phyloP scores from a whole-genome alignment of 2,329 filamentous ascomycete species.

The Aspergillus carbonarius region DNA sequence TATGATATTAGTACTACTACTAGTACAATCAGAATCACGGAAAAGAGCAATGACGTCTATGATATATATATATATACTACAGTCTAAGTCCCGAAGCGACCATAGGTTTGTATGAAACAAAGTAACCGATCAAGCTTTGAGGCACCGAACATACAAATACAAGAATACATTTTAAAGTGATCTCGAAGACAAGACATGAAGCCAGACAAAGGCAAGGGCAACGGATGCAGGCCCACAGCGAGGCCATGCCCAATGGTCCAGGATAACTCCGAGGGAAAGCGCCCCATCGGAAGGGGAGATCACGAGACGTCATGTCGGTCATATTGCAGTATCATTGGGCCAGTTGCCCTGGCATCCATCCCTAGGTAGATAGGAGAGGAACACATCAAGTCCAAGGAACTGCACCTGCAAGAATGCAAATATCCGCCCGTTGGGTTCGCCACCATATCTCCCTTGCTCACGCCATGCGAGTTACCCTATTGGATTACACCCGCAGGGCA shows the following conservation, averaged over 20 bases:
- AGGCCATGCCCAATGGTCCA: background rate
- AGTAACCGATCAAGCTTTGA: background rate
- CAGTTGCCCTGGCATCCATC: conserved; percentile 10
- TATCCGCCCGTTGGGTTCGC: background rate
- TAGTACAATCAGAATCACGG: background rate
- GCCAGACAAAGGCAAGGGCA: background rate
- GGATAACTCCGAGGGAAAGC: background rate
- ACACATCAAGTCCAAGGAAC: background rate
- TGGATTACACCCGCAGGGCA: conserved; percentile 1
- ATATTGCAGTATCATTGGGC: background rate
- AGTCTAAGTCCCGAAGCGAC: background rate
- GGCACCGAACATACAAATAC: background rate
- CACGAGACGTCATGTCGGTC: background rate
- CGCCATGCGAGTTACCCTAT: background rate
- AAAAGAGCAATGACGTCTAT: background rate
- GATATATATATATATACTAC: background rate
- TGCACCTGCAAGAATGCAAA: conserved; percentile 2
- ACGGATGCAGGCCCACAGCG: background rate
- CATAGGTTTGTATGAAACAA: background rate
- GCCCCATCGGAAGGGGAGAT: background rate
- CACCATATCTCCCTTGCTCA: conserved; percentile 4
- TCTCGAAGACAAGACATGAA: background rate
- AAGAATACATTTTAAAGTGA: background rate
- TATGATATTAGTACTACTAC: background rate
- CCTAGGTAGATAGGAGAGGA: conserved; percentile 5